A percentile compares a stretch with the other conserved stretches of the same genome.
Evolutionary conservation across 78 protist genomes (phyloP).

Genomic region (Dictyostelium capitatum): DNA sequence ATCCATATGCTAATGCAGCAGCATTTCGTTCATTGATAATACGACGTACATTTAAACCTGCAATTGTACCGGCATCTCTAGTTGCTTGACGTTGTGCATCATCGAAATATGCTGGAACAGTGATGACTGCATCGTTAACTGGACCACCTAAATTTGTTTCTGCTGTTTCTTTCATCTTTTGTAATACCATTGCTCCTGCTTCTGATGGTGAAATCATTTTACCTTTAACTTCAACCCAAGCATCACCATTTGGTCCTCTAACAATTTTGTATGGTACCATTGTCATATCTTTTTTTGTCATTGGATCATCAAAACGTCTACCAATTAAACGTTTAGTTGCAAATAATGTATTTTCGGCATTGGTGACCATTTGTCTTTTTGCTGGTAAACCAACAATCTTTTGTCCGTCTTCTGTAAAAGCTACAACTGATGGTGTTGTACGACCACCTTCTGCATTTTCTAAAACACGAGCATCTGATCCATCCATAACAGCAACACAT

Average conservation of each 20-base stretch:
- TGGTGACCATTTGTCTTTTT: slow-evolving; percentile 90
- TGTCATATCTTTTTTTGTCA: slow-evolving; percentile 81
- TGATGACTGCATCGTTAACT: slow-evolving; percentile 97
- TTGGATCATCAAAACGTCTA: slow-evolving; percentile 88
- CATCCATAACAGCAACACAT: slow-evolving; percentile 98
- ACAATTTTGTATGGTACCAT: slow-evolving; percentile 89
- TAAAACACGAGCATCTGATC: slow-evolving; percentile 80
- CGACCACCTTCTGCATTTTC: slow-evolving; percentile 94
- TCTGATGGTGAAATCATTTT: slow-evolving; percentile 97
- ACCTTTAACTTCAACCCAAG: slow-evolving; percentile 96
- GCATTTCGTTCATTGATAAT: slow-evolving; percentile 99
- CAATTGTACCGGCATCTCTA: slow-evolving; percentile 95
- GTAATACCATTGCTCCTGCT: slow-evolving; percentile 97
- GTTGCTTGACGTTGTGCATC: slow-evolving; percentile 95
- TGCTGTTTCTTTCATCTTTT: slow-evolving; percentile 99
- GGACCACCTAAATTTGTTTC: slow-evolving; percentile 91
- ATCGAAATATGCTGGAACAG: slow-evolving; percentile 97
- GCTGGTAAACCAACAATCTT: slow-evolving; percentile 88
- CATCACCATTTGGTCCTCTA: slow-evolving; percentile 94
- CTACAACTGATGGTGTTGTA: slow-evolving; percentile 94
- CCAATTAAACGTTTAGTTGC: slow-evolving; percentile 96
- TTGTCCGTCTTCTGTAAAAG: slow-evolving; percentile 85
- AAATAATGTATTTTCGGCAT: slow-evolving; percentile 96
- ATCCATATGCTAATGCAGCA: slow-evolving; percentile 95
- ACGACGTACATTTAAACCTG: slow-evolving; percentile 94